phyloP scores from a whole-genome alignment of 192 early-diverging fungal genomes.

The Gigaspora rosea region DNA sequence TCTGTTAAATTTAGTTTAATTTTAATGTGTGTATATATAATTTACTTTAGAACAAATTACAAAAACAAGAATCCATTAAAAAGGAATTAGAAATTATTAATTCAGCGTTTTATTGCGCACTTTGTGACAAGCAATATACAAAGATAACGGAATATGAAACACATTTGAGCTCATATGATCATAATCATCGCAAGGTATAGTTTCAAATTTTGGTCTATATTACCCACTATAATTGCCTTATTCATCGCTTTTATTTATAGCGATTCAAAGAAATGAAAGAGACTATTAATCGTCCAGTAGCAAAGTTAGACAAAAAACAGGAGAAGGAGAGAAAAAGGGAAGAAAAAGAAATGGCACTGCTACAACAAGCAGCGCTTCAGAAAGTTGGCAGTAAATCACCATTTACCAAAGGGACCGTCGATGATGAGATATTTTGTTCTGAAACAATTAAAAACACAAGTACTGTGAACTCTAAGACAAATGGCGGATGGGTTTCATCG shows the following conservation, averaged over 20 bases:
- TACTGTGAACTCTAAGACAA: neutral
- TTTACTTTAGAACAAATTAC: conserved; percentile 45
- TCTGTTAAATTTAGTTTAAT: neutral
- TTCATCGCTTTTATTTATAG: conserved; percentile 36
- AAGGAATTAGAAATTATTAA: conserved; percentile 62
- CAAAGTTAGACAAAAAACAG: conserved; percentile 49
- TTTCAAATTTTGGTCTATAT: neutral
- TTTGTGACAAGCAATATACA: conserved; percentile 81
- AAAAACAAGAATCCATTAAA: conserved; percentile 52
- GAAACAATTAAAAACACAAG: neutral
- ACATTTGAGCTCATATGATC: conserved; percentile 77
- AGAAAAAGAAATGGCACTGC: conserved; percentile 63
- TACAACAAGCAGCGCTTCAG: conserved; percentile 67
- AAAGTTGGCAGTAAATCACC: conserved; percentile 34
- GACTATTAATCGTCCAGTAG: conserved; percentile 39
- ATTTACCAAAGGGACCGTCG: neutral
- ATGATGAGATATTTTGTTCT: neutral
- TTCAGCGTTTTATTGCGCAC: conserved; percentile 73
- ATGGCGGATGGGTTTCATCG: too few relatives aligned
- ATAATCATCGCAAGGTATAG: conserved; percentile 72
- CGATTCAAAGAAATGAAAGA: conserved; percentile 81
- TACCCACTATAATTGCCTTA: neutral
- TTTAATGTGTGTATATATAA: neutral
- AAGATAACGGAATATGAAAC: conserved; percentile 76
- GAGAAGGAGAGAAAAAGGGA: conserved; percentile 69